Conservation (phyloP, 148 eudicot genomes). For the Camellia sinensis region DNA sequence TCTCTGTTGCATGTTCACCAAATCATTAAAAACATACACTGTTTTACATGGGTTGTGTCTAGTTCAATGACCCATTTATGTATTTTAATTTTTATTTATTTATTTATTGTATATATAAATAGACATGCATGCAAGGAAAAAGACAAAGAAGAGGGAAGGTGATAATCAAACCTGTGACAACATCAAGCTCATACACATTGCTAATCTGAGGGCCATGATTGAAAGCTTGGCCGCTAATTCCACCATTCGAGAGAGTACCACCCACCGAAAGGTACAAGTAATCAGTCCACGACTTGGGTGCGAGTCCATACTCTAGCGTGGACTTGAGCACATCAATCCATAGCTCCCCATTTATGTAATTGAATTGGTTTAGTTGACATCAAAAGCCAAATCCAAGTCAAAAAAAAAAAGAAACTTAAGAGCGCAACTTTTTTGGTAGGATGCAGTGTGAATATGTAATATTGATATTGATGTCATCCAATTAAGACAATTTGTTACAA, state of each 20-base stretch:
- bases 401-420: too few relatives aligned
- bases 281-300: slow-evolving; percentile 94
- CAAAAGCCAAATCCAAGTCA: too few relatives aligned
- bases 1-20: background rate
- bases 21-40: background rate
- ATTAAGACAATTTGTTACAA: too few relatives aligned
- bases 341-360: slow-evolving; percentile 80
- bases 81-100: background rate
- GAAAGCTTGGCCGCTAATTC: slow-evolving; percentile 95
- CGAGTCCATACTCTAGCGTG: slow-evolving; percentile 75
- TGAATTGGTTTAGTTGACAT: too few relatives aligned
- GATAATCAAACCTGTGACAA: slow-evolving; percentile 61
- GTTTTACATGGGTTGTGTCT: background rate
- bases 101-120: background rate
- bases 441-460: too few relatives aligned
- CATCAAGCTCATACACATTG: slow-evolving; percentile 74
- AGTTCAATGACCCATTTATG: too few relatives aligned
- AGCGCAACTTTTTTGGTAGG: too few relatives aligned
- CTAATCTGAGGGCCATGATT: slow-evolving; percentile 89
- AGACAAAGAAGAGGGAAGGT: background rate
- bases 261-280: slow-evolving; percentile 91
- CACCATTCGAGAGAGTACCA: slow-evolving; percentile 91
- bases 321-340: slow-evolving; percentile 86
- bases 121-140: background rate
- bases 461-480: too few relatives aligned